Base-by-base conservation (phyloP, 495 filamentous ascomycete genomes). In the Penicillium egyptiacum region DNA sequence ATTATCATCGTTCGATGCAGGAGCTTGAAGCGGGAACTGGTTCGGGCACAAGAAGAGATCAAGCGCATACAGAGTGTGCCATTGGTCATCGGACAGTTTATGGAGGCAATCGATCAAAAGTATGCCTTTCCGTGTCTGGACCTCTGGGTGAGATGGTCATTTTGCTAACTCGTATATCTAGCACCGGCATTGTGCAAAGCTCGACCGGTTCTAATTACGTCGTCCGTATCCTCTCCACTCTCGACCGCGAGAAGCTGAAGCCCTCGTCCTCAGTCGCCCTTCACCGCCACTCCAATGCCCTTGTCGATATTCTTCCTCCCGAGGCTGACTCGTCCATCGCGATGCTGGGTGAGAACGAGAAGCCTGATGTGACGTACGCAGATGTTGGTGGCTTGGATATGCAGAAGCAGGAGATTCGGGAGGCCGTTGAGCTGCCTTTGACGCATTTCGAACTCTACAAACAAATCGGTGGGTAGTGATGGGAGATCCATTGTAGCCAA, bases 81-180 rank as follows among this genome's bases (percentile, higher is more conserved):
- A 3, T 74, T 98, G 63, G 94, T 98, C 55, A 98, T 98, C 71
- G 94, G 94, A 47, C 94, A 98, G 77, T 98, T 98, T 73, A 98
- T 98, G 94, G 94, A 98, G 76, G 94, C 94, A 50, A 98, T 98
- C 65, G 94, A 98, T 75, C 95, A 98, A 71, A 98, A 97, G 92
- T 97, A 83, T 73, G 82, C 53, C 43, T 20, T 12, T 22, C 3
- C 11, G 43, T 14, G 5, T 23, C 45, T 50, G n/a, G 11, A 4
- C 11, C 7, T 1, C n/a, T 12, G 22, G 5, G 30, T 1, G 12
- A 26, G 22, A 41, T 53, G 19, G 12, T 20, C 19, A 0, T 47
- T 26, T 51, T 54, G 30, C 72, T 79, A 49, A 80, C 39, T 25
- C 17, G 65, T 31, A 48, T 40, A 26, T 14, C 16, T 57, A 97